These are phyloP conservation scores for Sarocladiaceae sp. DNA, from an alignment of 2,329 filamentous ascomycete genomes.

Conservation along the genomic window DNA sequence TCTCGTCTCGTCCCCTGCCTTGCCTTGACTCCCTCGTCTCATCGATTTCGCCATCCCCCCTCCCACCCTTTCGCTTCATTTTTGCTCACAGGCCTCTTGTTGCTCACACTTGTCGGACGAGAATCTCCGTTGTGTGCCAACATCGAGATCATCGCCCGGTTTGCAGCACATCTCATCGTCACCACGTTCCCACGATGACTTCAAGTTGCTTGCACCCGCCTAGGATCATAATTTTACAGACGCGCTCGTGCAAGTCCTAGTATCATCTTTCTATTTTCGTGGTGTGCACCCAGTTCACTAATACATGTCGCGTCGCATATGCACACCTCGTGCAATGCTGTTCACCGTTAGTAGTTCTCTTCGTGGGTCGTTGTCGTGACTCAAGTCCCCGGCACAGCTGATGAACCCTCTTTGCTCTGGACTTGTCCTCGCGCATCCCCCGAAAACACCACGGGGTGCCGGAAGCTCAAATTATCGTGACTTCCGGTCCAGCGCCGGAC, in stretches of 20 bases:
- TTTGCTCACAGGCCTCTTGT: neutral
- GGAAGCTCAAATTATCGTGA: constrained; percentile 5
- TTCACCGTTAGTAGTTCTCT: too few relatives aligned
- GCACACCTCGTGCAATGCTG: neutral
- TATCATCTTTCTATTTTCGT: too few relatives aligned
- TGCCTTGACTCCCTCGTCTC: neutral
- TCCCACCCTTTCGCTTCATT: neutral
- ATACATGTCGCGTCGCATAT: neutral
- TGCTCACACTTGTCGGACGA: neutral
- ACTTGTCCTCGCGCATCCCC: neutral
- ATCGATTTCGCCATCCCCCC: neutral
- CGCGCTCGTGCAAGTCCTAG: too few relatives aligned
- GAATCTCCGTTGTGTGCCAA: neutral
- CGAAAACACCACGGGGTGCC: constrained; percentile 9
- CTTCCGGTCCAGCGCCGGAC: constrained; percentile 8
- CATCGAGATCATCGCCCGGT: constrained; percentile 1
- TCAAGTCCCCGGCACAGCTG: neutral
- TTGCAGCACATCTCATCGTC: neutral
- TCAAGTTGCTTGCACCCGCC: too few relatives aligned
- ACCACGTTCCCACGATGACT: constrained; percentile 4
- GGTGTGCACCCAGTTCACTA: too few relatives aligned
- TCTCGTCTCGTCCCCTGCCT: too few relatives aligned
- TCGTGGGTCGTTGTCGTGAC: neutral
- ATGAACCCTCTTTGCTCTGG: neutral
- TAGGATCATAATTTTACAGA: too few relatives aligned